A percentile compares a stretch with the other conserved stretches of the same genome.
phyloP scores from a whole-genome alignment of 176 grass and related monocot genomes.

The Coix lacrymajobi region DNA sequence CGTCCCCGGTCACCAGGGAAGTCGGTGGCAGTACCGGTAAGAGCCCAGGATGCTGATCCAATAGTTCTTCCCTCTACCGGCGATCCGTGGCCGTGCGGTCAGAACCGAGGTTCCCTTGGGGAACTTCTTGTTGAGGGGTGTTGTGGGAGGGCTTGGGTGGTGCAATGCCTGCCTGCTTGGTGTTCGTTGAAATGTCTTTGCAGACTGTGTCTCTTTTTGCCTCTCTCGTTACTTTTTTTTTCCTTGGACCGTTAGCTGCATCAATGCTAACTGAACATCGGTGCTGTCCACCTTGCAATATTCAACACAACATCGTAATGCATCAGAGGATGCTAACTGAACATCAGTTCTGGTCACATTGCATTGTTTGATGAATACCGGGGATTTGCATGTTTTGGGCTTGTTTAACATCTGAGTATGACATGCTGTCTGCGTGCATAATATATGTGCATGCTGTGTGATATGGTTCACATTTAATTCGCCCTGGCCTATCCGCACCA shows the following conservation, averaged over 20 bases:
- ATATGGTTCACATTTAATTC: background rate
- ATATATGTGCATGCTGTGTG: background rate
- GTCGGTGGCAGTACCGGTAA: slow-evolving; percentile 9
- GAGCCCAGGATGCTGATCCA: background rate
- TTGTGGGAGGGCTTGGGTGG: too few relatives aligned
- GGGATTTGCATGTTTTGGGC: background rate
- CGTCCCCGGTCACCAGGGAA: slow-evolving; percentile 7
- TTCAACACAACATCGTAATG: background rate
- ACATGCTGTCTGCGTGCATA: background rate
- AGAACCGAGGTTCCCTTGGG: slow-evolving; percentile 4
- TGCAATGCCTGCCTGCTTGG: too few relatives aligned
- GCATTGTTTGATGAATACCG: background rate
- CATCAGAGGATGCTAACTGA: background rate
- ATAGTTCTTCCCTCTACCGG: background rate
- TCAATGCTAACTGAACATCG: background rate
- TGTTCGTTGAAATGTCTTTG: background rate
- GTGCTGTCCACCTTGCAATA: background rate
- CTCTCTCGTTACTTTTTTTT: background rate
- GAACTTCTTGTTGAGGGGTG: background rate
- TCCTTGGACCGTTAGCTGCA: background rate
- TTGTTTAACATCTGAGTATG: background rate
- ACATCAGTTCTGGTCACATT: background rate
- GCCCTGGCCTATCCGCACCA: background rate
- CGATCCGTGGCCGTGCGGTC: background rate
- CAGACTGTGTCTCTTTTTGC: background rate